Conservation (phyloP, 352 stramenopile genomes). For the Pythium volutum region DNA sequence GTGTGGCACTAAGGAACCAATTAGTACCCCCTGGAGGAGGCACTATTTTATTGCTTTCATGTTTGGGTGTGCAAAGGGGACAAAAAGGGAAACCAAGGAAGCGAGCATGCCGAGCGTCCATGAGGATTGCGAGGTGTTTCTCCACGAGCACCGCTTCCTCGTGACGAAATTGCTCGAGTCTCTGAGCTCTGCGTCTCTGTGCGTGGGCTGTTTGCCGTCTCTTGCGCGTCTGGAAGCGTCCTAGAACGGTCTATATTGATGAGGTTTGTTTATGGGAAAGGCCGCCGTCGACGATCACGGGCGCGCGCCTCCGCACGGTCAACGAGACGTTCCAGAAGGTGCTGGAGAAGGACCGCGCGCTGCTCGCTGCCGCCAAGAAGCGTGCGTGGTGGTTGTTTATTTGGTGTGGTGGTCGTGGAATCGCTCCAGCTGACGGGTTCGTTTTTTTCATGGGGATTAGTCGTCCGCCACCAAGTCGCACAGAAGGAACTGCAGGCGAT, state of each 20-base stretch:
- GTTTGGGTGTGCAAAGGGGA: background rate
- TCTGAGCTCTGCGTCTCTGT: conserved; percentile 63
- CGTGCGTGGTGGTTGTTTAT: no score
- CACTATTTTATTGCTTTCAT: background rate
- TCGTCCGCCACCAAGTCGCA: conserved; percentile 63
- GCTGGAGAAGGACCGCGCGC: conserved; percentile 71
- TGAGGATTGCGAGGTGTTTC: conserved; percentile 64
- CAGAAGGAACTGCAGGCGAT: conserved; percentile 65
- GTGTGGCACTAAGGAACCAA: background rate
- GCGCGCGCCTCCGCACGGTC: conserved; percentile 66
- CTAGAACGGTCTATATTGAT: background rate
- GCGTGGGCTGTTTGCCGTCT: conserved; percentile 3
- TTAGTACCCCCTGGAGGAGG: background rate
- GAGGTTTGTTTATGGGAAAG: conserved; percentile 20
- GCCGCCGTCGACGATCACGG: conserved; percentile 70
- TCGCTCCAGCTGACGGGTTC: background rate
- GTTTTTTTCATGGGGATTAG: conserved; percentile 19
- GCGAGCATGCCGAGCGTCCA: conserved; percentile 50
- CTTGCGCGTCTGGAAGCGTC: background rate
- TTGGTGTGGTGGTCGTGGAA: background rate
- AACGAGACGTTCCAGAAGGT: conserved; percentile 76
- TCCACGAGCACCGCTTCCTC: conserved; percentile 83
- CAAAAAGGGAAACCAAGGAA: background rate
- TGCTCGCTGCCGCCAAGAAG: conserved; percentile 72
- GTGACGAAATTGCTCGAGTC: conserved; percentile 83